Evolutionary conservation across 305 asterid genomes (phyloP), one percentile per base, ranked within the genome.

Genomic region (Rubia peregrina): DNA sequence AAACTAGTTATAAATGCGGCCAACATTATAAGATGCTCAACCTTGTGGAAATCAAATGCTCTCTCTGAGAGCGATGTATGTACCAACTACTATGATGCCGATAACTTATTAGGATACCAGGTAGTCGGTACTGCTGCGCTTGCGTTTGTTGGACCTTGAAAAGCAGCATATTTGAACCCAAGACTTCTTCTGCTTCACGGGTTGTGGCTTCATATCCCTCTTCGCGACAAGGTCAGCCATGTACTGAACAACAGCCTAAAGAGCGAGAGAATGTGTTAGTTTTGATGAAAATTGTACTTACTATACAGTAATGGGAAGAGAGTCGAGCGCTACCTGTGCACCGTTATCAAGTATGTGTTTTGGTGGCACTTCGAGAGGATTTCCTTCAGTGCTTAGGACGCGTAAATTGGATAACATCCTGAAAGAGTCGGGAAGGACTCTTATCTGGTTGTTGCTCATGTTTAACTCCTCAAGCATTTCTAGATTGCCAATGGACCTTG

Each of bases 401-500:
- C 86, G 86, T 24, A 94, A 84, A 57, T 65, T 76, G 19, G 81
- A 68, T 36, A 94, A 85, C 99, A 91, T 80, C 76, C 96, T 83
- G 74, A 94, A 94, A 19, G 99, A 94, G 46, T 91, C 99, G 0
- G 99, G 99, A 59, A 94, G 89, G 70, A 64, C 72, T 74, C 96
- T 80, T 60, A 91, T 91, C 84, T 94, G 99, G 79, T 94, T 94
- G 74, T 90, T 87, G 83, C 96, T 81, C 86, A 89, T 88, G 78
- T 91, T 85, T 85, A 94, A 83, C 79, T 81, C 97, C 84, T 94
- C 98, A 6, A 94, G 88, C 84, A 80, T 80, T 78, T 94, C 99
- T 38, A 94, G 96, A 77, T 94, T 94, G n/a, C 99, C 99, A 40
- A 94, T 89, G 57, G 97, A 89, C 80, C 98, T 80, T 4, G 99